Percentiles rank a stretch among this genome's conserved stretches.
Conservation (phyloP, 352 stramenopile genomes). For the Thalassiosira mediterranea region DNA sequence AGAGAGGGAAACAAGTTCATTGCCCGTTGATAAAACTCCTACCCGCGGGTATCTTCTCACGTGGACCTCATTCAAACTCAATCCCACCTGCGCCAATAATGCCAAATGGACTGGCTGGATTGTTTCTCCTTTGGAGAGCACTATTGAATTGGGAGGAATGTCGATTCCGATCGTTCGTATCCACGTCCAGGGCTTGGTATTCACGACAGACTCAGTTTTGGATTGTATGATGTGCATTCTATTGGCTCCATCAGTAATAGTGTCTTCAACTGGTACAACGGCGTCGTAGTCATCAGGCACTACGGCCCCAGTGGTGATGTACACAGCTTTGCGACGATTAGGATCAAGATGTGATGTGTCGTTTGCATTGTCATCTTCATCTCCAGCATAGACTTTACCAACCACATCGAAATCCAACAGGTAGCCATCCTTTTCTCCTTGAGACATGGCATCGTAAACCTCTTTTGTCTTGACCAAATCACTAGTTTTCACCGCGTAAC, state of each 20-base stretch:
- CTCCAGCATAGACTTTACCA: slow-evolving; percentile 70
- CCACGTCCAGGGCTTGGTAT: slow-evolving; percentile 70
- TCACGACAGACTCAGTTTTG: slow-evolving; percentile 50
- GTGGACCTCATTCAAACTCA: slow-evolving; percentile 76
- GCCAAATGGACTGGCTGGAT: slow-evolving; percentile 90
- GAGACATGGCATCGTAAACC: slow-evolving; percentile 23
- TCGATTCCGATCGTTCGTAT: slow-evolving; percentile 91
- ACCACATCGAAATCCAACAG: slow-evolving; percentile 45
- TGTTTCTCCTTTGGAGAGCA: slow-evolving; percentile 84
- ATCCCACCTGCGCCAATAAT: slow-evolving; percentile 90
- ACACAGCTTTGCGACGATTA: slow-evolving; percentile 61
- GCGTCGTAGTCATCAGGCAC: slow-evolving; percentile 90
- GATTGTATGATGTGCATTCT: slow-evolving; percentile 37
- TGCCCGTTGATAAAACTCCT: slow-evolving; percentile 94
- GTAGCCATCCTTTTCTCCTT: slow-evolving; percentile 5
- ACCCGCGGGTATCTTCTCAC: slow-evolving; percentile 86
- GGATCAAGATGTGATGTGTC: slow-evolving; percentile 5
- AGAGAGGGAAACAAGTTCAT: slow-evolving; percentile 88
- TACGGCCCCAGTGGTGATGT: slow-evolving; percentile 94
- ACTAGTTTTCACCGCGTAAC: slow-evolving; percentile 89
- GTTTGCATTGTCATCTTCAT: slow-evolving; percentile 6
- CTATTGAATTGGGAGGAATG: slow-evolving; percentile 84
- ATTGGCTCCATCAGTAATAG: slow-evolving; percentile 20
- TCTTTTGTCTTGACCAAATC: slow-evolving; percentile 32
- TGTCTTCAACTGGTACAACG: slow-evolving; percentile 94